Conservation (phyloP, 2,329 filamentous ascomycete species). For the Lachnellula subtilissima region DNA sequence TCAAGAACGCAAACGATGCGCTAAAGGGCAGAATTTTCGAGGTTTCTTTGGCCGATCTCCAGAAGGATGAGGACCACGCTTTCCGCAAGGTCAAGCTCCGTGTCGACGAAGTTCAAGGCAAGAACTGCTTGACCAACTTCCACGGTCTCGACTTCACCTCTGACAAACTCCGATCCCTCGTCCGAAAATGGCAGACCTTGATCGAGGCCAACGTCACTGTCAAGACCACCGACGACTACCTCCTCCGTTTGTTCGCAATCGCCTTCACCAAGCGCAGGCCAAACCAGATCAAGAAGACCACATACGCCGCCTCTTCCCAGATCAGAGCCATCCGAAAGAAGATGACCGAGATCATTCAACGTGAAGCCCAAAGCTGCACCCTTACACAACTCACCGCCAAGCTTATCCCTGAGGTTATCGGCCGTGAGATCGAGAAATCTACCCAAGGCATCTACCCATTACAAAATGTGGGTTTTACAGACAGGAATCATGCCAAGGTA, state of each 20-base stretch:
- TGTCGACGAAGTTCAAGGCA: constrained; percentile 98
- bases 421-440: constrained; percentile 98
- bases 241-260: constrained; percentile 97
- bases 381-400: constrained; percentile 96
- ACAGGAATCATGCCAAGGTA: neutral
- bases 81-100: constrained; percentile 99
- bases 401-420: constrained; percentile 98
- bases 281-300: constrained; percentile 99
- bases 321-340: constrained; percentile 98
- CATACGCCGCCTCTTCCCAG: constrained; percentile 94
- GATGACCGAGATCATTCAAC: constrained; percentile 99
- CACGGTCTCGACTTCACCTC: constrained; percentile 99
- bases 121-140: constrained; percentile 99
- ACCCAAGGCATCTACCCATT: constrained; percentile 99
- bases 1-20: constrained; percentile 99
- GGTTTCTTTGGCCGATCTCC: constrained; percentile 96
- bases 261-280: constrained; percentile 98
- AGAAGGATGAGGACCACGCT: constrained; percentile 99
- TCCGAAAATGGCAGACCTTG: constrained; percentile 99
- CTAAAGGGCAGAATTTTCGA: constrained; percentile 99
- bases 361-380: constrained; percentile 91
- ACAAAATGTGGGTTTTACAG: constrained; percentile 72
- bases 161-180: constrained; percentile 98
- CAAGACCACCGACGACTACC: constrained; percentile 99
- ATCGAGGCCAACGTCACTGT: constrained; percentile 99